Percentiles rank a stretch among this genome's conserved stretches.
Evolutionary conservation across 805 yeast genomes (phyloP).

Genomic region (Ogataea neopini): DNA sequence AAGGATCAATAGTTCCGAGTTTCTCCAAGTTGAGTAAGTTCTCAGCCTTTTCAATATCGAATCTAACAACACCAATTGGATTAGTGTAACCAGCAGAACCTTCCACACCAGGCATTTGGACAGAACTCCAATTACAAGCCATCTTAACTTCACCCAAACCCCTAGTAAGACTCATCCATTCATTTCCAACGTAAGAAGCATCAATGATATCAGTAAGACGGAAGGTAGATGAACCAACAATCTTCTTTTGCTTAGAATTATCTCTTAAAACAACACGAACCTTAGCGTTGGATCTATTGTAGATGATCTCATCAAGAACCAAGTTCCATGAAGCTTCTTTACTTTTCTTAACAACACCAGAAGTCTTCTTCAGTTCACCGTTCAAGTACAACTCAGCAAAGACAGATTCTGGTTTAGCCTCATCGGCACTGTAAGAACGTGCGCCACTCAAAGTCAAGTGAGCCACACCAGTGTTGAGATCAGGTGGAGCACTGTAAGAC

Average conservation of each 20-base stretch:
- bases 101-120: constrained; percentile 61
- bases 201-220: constrained; percentile 68
- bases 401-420: constrained; percentile 52
- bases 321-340: constrained; percentile 69
- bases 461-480: constrained; percentile 89
- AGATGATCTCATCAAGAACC: constrained; percentile 60
- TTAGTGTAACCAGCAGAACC: constrained; percentile 85
- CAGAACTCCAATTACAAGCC: constrained; percentile 83
- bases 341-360: constrained; percentile 59
- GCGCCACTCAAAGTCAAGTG: constrained; percentile 66
- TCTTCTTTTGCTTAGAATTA: constrained; percentile 54
- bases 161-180: constrained; percentile 70
- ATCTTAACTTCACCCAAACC: constrained; percentile 75
- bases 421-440: constrained; percentile 48
- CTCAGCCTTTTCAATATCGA: constrained; percentile 67
- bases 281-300: constrained; percentile 67
- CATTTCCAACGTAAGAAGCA: constrained; percentile 72
- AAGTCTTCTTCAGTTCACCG: constrained; percentile 56
- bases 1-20: constrained; percentile 92
- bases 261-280: constrained; percentile 68
- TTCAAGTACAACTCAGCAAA: constrained; percentile 73
- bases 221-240: constrained; percentile 60
- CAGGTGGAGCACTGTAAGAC: constrained; percentile 82
- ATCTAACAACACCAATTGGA: constrained; percentile 89
- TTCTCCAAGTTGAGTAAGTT: constrained; percentile 82